Base-by-base conservation (phyloP, 257 asterid species). In the Ilex aquifolium region DNA sequence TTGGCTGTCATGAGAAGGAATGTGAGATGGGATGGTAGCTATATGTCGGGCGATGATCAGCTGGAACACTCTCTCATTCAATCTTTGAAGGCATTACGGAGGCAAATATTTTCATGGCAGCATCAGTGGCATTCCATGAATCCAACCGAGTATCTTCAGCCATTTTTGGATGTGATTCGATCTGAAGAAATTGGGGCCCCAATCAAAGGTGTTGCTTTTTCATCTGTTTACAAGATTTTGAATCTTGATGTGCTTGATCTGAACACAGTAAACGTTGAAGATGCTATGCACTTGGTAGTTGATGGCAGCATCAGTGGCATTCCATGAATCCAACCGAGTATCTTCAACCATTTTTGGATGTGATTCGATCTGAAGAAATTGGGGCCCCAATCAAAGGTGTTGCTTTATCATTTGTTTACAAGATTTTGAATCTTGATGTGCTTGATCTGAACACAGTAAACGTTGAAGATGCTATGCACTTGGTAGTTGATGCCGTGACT, bases 151-250 rank as follows among this genome's bases (percentile, higher is more conserved):
- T 92, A 89, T 81, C 97, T 92, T 75, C 97, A 85, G 86, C 97
- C 98, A 60, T 92, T 92, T 81, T 85, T 92, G 53, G 96, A 92
- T 63, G 93, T 92, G 55, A 80, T 92, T 73, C 85, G 88, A 49
- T 92, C 98, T 58, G 98, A 92, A 76, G 98, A 92, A 82, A 89
- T 97, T 29, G 96, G 96, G 74, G 97, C 98, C 64, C 88, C 91
- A 50, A 89, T 92, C 70, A 92, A 95, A 50, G 82, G 93, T 67
- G 95, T 89, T 72, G 95, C 98, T 44, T 76, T 92, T 83, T 85
- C 95, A 7, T 85, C 97, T 61, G 81, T 92, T 71, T 87, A 89
- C 85, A 89, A 92, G 79, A 87, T 92, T 69, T 80, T 92, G 82
- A 82, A 93, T 49, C 84, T 92, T 62, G 95, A 92, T 77, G 77